A percentile compares a stretch with the other conserved stretches of the same genome.
Conservation (phyloP, 1,139 yeast species). For the Saccharomyces hybrid region DNA sequence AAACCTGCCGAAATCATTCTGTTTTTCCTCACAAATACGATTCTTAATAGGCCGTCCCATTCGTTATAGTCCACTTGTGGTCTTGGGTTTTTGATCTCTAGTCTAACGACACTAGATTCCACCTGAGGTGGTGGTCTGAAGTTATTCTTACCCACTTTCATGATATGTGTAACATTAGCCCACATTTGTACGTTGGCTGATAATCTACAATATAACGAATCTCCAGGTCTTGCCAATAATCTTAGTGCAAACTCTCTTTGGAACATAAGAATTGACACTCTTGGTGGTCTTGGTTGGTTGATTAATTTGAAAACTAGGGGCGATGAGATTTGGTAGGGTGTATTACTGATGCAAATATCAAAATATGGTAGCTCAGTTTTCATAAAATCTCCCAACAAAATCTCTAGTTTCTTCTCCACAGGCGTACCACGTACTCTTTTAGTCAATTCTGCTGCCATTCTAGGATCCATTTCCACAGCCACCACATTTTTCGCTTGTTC, state of each 20-base stretch:
- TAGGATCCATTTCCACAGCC: slow-evolving; percentile 97
- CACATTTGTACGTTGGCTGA: slow-evolving; percentile 98
- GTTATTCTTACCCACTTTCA: slow-evolving; percentile 96
- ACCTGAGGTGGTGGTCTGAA: slow-evolving; percentile 99
- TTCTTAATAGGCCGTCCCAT: slow-evolving; percentile 93
- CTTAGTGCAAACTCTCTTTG: slow-evolving; percentile 96
- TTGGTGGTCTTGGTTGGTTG: slow-evolving; percentile 88
- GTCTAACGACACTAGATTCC: slow-evolving; percentile 90
- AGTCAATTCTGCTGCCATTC: slow-evolving; percentile 98
- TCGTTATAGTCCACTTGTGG: slow-evolving; percentile 89
- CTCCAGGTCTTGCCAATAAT: slow-evolving; percentile 92
- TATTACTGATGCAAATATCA: slow-evolving; percentile 92
- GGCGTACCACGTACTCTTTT: slow-evolving; percentile 97
- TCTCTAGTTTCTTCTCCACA: slow-evolving; percentile 81
- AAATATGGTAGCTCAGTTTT: slow-evolving; percentile 92
- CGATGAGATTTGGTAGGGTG: slow-evolving; percentile 96
- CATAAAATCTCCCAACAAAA: slow-evolving; percentile 90
- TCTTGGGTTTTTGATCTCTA: slow-evolving; percentile 85
- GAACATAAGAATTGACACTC: slow-evolving; percentile 94
- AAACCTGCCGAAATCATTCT: slow-evolving; percentile 91
- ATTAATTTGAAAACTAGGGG: slow-evolving; percentile 90
- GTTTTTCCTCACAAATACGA: slow-evolving; percentile 87
- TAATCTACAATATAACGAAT: slow-evolving; percentile 79
- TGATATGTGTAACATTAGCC: slow-evolving; percentile 96
- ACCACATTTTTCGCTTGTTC: slow-evolving; percentile 85